A percentile compares a stretch with the other conserved stretches of the same genome.
Conservation (phyloP, 2,329 filamentous ascomycete genomes). For the Sporothrix brasiliensis region DNA sequence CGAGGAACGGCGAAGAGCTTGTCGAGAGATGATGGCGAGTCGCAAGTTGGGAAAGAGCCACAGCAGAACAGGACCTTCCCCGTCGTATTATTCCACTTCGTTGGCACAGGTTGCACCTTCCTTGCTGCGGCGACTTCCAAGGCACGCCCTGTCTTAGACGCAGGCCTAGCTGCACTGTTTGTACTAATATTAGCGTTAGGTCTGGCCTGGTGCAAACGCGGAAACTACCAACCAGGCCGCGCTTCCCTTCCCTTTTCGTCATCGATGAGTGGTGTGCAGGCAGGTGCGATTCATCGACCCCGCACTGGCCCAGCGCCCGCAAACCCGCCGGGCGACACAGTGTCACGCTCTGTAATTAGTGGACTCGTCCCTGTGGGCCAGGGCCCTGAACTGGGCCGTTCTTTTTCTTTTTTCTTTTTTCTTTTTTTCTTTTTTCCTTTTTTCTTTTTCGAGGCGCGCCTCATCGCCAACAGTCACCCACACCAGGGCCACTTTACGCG, state of each 20-base stretch:
- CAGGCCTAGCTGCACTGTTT: background rate
- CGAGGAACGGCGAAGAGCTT: background rate
- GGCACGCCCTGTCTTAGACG: conserved; percentile 19
- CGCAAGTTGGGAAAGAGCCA: conserved; percentile 7
- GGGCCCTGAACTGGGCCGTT: background rate
- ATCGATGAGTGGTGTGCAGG: background rate
- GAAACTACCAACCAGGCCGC: conserved; percentile 9
- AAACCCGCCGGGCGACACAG: conserved; percentile 10
- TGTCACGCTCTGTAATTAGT: background rate
- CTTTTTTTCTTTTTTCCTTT: too few species aligned
- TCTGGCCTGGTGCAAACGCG: background rate
- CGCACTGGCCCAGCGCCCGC: conserved; percentile 27
- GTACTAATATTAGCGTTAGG: conserved; percentile 5
- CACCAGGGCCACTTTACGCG: background rate
- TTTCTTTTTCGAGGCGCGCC: background rate
- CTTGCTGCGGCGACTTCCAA: conserved; percentile 27
- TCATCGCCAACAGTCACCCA: background rate
- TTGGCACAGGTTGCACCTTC: conserved; percentile 10
- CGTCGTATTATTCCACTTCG: conserved; percentile 15
- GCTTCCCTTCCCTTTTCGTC: conserved; percentile 9
- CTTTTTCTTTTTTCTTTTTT: too few species aligned
- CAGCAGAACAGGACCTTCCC: background rate
- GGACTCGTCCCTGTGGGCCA: background rate
- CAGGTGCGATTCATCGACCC: conserved; percentile 23
- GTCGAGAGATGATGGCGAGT: conserved; percentile 1